phyloP scores from a whole-genome alignment of 2,329 filamentous ascomycete species.

The Penicillium nordicum region DNA sequence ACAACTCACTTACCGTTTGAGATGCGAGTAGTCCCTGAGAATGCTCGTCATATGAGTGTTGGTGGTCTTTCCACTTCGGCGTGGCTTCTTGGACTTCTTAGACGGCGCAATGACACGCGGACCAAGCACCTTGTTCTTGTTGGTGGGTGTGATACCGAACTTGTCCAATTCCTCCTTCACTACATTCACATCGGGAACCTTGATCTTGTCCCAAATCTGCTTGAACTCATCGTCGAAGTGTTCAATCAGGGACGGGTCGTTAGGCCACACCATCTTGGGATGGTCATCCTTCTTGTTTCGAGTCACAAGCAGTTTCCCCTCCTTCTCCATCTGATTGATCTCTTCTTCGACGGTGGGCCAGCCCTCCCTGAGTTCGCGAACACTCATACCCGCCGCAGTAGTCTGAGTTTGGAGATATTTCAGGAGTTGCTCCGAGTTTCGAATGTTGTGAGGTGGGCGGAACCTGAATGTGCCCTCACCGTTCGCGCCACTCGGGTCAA shows the following conservation, averaged over 20 bases:
- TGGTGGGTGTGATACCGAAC: constrained; percentile 79
- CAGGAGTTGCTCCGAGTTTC: constrained; percentile 71
- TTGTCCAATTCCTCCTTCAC: constrained; percentile 73
- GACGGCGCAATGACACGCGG: constrained; percentile 54
- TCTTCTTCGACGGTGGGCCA: constrained; percentile 82
- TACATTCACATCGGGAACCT: constrained; percentile 70
- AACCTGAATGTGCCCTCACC: constrained; percentile 77
- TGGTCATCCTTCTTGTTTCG: constrained; percentile 90
- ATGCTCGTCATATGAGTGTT: constrained; percentile 84
- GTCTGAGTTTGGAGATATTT: constrained; percentile 76
- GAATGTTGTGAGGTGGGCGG: constrained; percentile 79
- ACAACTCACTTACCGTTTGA: constrained; percentile 35
- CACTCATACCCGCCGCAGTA: constrained; percentile 74
- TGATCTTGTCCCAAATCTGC: constrained; percentile 75
- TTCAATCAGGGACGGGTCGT: constrained; percentile 75
- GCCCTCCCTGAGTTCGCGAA: constrained; percentile 92
- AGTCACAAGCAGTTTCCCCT: constrained; percentile 78
- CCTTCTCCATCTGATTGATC: constrained; percentile 71
- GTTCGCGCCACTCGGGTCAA: constrained; percentile 56
- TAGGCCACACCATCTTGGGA: constrained; percentile 81
- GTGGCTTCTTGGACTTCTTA: constrained; percentile 72
- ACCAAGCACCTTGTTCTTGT: constrained; percentile 68
- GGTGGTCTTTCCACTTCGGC: constrained; percentile 74
- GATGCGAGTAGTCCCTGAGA: constrained; percentile 67
- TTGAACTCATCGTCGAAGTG: constrained; percentile 78